phyloP scores from a whole-genome alignment of 495 filamentous ascomycete species.

The Penicillium subrubescens region DNA sequence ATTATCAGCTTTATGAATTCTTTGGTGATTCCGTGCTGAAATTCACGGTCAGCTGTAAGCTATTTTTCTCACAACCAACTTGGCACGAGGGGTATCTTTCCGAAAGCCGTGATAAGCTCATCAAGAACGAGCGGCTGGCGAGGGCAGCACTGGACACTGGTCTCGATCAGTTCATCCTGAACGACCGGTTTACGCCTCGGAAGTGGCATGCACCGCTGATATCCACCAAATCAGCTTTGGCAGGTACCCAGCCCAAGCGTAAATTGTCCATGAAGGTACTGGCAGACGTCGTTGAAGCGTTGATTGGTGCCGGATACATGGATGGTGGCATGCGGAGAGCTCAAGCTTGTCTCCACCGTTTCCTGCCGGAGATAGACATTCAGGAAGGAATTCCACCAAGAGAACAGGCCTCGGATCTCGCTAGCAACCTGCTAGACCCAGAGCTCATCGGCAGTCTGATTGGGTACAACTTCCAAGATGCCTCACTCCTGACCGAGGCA shows the following conservation, averaged over 20 bases:
- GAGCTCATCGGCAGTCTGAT: conserved; percentile 24
- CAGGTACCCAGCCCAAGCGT: conserved; percentile 26
- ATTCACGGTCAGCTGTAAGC: conserved; percentile 64
- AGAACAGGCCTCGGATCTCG: neutral
- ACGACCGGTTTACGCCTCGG: conserved; percentile 61
- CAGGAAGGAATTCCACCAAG: neutral
- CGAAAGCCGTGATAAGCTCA: conserved; percentile 63
- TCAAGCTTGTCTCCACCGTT: conserved; percentile 61
- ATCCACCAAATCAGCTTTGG: conserved; percentile 36
- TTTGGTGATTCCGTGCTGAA: conserved; percentile 90
- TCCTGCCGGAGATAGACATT: conserved; percentile 59
- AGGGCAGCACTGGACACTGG: conserved; percentile 62
- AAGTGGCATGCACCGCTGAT: conserved; percentile 74
- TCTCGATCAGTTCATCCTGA: conserved; percentile 75
- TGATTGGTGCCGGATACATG: conserved; percentile 78
- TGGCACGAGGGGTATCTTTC: conserved; percentile 84
- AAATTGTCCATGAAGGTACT: conserved; percentile 74
- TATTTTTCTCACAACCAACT: conserved; percentile 63
- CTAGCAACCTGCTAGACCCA: conserved; percentile 15
- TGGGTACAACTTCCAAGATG: conserved; percentile 69
- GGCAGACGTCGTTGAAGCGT: conserved; percentile 86
- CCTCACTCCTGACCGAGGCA: conserved; percentile 75
- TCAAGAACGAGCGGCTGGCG: conserved; percentile 72
- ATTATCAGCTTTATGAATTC: conserved; percentile 91
- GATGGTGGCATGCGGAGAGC: conserved; percentile 67